phyloP scores from a whole-genome alignment of 345 rosid genomes.

The Citrus hindsii region DNA sequence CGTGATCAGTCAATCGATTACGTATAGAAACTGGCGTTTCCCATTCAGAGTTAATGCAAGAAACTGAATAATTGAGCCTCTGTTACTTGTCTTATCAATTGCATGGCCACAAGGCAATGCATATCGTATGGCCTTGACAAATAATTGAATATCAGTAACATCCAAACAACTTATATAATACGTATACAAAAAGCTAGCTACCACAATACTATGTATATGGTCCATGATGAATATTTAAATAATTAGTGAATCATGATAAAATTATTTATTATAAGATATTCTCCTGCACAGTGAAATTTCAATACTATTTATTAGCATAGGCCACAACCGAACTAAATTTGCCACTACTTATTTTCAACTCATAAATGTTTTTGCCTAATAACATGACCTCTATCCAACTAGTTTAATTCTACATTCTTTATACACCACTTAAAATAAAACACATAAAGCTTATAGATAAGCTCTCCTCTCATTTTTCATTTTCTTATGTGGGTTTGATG shows the following conservation, averaged over 20 bases:
- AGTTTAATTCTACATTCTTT: constrained; percentile 18
- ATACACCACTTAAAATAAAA: neutral
- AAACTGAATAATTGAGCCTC: neutral
- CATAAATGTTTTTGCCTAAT: constrained; percentile 53
- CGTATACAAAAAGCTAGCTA: neutral
- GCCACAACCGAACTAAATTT: constrained; percentile 53
- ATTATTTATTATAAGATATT: neutral
- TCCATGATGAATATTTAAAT: constrained; percentile 10
- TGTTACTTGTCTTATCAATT: neutral
- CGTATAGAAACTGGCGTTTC: neutral
- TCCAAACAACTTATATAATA: constrained; percentile 22
- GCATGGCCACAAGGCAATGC: constrained; percentile 15
- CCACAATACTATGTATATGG: constrained; percentile 2
- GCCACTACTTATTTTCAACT: constrained; percentile 36
- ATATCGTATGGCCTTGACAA: neutral
- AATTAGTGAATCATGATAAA: constrained; percentile 9
- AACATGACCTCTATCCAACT: constrained; percentile 48
- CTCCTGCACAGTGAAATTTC: constrained; percentile 34
- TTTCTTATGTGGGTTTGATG: neutral
- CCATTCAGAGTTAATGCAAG: neutral
- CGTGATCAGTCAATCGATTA: neutral
- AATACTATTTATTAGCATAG: constrained; percentile 54
- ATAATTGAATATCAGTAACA: constrained; percentile 15
- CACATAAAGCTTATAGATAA: neutral
- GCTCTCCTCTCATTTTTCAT: neutral